phyloP scores from a whole-genome alignment of 345 rosid species.

The Lepidium didymum region DNA sequence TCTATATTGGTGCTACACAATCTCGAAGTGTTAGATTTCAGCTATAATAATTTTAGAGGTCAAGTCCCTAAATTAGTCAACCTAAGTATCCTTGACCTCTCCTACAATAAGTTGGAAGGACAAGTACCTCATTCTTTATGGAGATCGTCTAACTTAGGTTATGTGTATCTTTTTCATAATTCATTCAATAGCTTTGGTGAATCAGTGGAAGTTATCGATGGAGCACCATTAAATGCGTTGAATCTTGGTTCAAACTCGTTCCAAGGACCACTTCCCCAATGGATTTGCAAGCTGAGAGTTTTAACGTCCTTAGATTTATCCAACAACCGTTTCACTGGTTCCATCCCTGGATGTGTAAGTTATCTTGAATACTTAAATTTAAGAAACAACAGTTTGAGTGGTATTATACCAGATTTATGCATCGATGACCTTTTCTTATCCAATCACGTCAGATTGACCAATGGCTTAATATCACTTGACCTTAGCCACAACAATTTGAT shows the following conservation, averaged over 20 bases:
- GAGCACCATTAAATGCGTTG: neutral
- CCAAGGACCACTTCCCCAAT: conserved; percentile 12
- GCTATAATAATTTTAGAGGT: neutral
- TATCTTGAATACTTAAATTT: too few species aligned
- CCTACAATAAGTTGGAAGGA: too few species aligned
- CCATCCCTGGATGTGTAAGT: too few species aligned
- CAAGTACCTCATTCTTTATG: too few species aligned
- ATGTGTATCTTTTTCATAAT: neutral
- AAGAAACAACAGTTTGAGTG: too few species aligned
- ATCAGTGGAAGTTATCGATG: neutral
- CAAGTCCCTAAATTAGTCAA: neutral
- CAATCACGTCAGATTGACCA: too few species aligned
- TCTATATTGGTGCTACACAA: neutral
- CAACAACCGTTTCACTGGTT: conserved; percentile 21
- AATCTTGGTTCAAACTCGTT: neutral
- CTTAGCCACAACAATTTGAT: too few species aligned
- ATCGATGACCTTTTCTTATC: too few species aligned
- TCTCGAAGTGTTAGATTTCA: too few species aligned
- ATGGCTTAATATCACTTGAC: too few species aligned
- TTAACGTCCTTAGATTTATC: conserved; percentile 34
- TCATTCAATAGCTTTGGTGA: neutral
- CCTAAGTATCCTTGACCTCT: neutral
- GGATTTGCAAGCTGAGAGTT: conserved; percentile 16
- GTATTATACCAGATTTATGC: too few species aligned
- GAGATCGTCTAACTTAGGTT: neutral